Base-by-base conservation (phyloP, 768 basidiomycete genomes). In the Trametes maxima region DNA sequence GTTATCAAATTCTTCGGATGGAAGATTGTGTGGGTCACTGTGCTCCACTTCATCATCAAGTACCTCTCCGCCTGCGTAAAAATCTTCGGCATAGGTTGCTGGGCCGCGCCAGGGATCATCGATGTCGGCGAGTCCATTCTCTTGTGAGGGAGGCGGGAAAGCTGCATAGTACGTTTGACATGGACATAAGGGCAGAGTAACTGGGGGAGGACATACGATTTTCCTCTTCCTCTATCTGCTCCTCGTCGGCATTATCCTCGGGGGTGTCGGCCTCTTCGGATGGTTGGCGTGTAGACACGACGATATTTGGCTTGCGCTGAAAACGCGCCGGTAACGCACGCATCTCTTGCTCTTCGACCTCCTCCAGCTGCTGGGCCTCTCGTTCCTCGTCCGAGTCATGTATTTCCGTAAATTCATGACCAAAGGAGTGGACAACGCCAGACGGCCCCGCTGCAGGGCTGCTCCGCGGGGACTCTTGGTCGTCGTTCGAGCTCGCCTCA, bases 31-130 rank as follows among this genome's bases (percentile, higher is more conserved):
- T 16, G 74, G 67, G 54, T 64, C 62, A 4, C 66, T 50, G n/a
- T 42, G 40, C 19, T 45, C 40, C 1, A 59, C 4, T 1, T 36
- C 25, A 19, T 36, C 37, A 0, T 39, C 17, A 2, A 51, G 33
- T 39, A 76, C 28, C 53, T 82, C 80, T 0, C 80, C 82, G 13
- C 79, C 81, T 5, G 79, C 73, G 59, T 78, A 79, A 59, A 73
- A 77, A 65, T 80, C 79, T 61, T 80, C 78, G 0, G 79, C 77
- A 45, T 75, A 77, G 6, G 69, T 73, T 25, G 68, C 69, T 5
- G 80, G 75, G 24, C 74, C 78, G 37, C 66, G 65, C 80, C 79
- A 81, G 28, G 74, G 74, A 65, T 81, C 79, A 19, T 67, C 62
- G 19, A 81, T 59, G 7, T 77, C 75, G 6, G 75, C 60, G 22